Evolutionary conservation across 2,329 filamentous ascomycete species (phyloP), one percentile per base, ranked within the genome.

Genomic region (Verticillium isaacii): DNA sequence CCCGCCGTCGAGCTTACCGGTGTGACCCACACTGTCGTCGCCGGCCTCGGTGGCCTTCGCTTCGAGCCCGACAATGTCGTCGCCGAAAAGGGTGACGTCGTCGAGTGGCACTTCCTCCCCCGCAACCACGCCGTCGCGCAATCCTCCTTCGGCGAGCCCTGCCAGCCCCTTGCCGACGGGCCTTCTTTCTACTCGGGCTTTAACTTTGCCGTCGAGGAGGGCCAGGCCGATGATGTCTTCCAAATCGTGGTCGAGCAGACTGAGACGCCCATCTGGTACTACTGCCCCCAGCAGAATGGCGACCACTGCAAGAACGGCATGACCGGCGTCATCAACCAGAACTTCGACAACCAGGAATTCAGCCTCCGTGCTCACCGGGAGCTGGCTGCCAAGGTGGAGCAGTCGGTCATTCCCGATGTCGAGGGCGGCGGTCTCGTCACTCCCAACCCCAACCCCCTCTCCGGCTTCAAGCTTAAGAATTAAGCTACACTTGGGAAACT

Each of bases 31-130:
- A 74, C 74, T 2, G 76, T 82, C 55, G 74, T 77, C n/a, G 80
- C 76, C 59, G 80, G 79, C 61, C 75, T 73, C 5, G 74, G 71
- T 32, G 77, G 77, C 55, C 76, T 85, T 36, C 70, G 68, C 57
- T 86, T 85, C 71, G 75, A 78, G 57, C 84, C 84, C 1, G 74
- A 80, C 64, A 79, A 77, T 65, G 73, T 84, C 50, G 77, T 76
- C 2, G 84, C 83, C 19, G 70, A 74, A 12, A 62, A 78, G 8
- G 83, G 82, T 62, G 81, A 84, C 63, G 65, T 81, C 4, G 70
- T 86, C 62, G 82, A 85, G 73, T 86, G 80, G 75, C 79, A 82
- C 68, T 86, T 81, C 75, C 79, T 78, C 64, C 78, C 82, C 9
- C 69, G 66, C 62, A 83, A 81, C 73, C 83, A 85, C 77, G 78